These are phyloP conservation scores for Davidsoniella eucalypti DNA, from an alignment of 2,329 filamentous ascomycete genomes.

Conservation along the genomic window DNA sequence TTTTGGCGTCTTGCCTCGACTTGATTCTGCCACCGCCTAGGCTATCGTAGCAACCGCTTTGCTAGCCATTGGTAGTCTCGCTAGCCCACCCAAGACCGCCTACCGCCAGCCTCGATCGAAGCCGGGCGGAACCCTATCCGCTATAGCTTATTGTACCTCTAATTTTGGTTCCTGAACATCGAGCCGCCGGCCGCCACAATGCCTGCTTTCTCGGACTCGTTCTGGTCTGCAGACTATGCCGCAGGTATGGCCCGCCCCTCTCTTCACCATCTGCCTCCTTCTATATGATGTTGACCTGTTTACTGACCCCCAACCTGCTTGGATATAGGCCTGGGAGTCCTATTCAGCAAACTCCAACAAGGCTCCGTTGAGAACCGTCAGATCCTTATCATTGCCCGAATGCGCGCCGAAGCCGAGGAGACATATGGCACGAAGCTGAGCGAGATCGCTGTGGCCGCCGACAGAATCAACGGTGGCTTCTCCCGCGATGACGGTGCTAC, in stretches of 20 bases:
- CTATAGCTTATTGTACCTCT: neutral
- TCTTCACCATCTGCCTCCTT: neutral
- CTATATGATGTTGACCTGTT: neutral
- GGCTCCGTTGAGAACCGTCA: conserved; percentile 92
- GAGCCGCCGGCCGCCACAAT: conserved; percentile 30
- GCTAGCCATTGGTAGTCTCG: too few relatives aligned
- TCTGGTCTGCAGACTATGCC: conserved; percentile 97
- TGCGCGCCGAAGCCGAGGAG: conserved; percentile 94
- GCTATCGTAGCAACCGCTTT: too few relatives aligned
- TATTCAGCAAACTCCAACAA: conserved; percentile 94
- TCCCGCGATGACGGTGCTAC: conserved; percentile 86
- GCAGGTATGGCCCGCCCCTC: conserved; percentile 43
- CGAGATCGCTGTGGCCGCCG: conserved; percentile 67
- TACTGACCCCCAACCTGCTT: neutral
- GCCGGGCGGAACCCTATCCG: too few relatives aligned
- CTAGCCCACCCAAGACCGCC: too few relatives aligned
- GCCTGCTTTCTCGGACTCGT: conserved; percentile 85
- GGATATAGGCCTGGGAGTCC: conserved; percentile 58
- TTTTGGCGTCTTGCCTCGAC: too few relatives aligned
- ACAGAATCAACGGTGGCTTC: conserved; percentile 74
- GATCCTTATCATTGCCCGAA: conserved; percentile 72
- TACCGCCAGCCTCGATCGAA: too few relatives aligned
- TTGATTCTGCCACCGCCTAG: too few relatives aligned
- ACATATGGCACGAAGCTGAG: conserved; percentile 64
- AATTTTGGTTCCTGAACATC: neutral